Base-by-base conservation (phyloP, 177 flowering plant genomes). In the Vitis hybrid region DNA sequence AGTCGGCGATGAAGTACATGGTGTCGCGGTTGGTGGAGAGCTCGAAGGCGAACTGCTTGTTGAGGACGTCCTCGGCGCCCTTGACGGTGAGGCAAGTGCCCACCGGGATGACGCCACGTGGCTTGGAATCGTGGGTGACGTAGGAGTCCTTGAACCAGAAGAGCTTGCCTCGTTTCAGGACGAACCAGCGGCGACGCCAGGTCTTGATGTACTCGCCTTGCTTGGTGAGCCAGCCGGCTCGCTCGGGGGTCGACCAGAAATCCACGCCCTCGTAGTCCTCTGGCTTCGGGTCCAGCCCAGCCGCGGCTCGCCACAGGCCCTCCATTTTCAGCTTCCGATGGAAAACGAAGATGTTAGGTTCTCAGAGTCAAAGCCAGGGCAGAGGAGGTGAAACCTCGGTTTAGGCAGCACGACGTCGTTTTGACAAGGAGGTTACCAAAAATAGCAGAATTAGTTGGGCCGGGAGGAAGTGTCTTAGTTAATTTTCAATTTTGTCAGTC, bases 151-250 rank as follows among this genome's bases (percentile, higher is more conserved):
- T 90, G 89, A 93, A 93, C 98, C 98, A 93, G 83, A 93, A 84
- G 68, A 93, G 86, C 76, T 85, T 89, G 28, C 98, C 98, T 62
- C 84, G 95, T 44, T 93, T 93, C 20, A 93, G 78, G 1, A 93
- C 90, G 84, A 91, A 91, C 98, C 98, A 93, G 3, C 97, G 90
- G 69, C 98, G 95, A 1, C 98, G 88, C 98, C 98, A 93, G 18
- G 95, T 91, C 70, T 86, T 88, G 84, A 91, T 90, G 87, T 90
- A 87, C 75, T 93, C 98, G 51, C 98, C 97, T 73, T 93, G 97
- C 75, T 92, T 92, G 1, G 86, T 91, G 13, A 92, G 86, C 96
- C 96, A 91, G 3, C 96, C 96, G 20, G 88, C 61, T 2, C 95
- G 88, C 70, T 91, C 98, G 3, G 97, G 98, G 44, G 75, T 69